phyloP scores from a whole-genome alignment of 257 asterid species.

The Fraxinus quadrangulata region DNA sequence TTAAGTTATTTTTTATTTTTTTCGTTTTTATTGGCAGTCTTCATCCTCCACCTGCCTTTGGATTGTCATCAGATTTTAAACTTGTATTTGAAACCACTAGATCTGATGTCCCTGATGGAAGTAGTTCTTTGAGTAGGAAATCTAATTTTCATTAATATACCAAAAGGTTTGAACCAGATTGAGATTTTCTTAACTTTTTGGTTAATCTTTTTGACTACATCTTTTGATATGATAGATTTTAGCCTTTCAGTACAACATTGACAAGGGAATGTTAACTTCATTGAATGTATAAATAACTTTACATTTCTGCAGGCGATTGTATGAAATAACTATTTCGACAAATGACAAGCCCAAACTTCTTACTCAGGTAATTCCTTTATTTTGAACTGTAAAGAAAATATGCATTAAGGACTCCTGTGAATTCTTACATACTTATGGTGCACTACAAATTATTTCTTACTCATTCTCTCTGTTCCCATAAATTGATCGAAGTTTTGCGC shows the following conservation, averaged over 20 bases:
- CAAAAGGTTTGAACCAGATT: constrained; percentile 63
- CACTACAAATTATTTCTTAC: not conserved
- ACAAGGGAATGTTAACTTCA: constrained; percentile 8
- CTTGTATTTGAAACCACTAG: constrained; percentile 43
- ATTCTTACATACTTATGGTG: not conserved
- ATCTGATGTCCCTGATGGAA: constrained; percentile 42
- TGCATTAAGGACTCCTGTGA: constrained; percentile 6
- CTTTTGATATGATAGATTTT: not conserved
- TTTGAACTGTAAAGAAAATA: constrained; percentile 2
- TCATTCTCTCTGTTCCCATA: not conserved
- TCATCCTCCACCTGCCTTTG: constrained; percentile 75
- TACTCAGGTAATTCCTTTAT: constrained; percentile 54
- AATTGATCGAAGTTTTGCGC: not conserved
- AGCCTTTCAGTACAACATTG: constrained; percentile 4
- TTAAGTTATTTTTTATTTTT: not conserved
- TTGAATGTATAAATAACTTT: not conserved
- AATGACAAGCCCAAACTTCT: constrained; percentile 92
- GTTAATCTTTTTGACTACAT: constrained; percentile 1
- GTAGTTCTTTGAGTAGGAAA: constrained; percentile 57
- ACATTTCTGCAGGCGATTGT: constrained; percentile 54
- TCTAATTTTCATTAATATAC: constrained; percentile 65
- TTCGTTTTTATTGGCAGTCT: constrained; percentile 40
- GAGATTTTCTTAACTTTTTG: constrained; percentile 33
- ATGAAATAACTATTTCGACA: constrained; percentile 81
- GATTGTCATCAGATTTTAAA: constrained; percentile 46